Evolutionary conservation across 345 rosid species (phyloP), one percentile per base, ranked within the genome.

Genomic region (Rhodomyrtus tomentosa): DNA sequence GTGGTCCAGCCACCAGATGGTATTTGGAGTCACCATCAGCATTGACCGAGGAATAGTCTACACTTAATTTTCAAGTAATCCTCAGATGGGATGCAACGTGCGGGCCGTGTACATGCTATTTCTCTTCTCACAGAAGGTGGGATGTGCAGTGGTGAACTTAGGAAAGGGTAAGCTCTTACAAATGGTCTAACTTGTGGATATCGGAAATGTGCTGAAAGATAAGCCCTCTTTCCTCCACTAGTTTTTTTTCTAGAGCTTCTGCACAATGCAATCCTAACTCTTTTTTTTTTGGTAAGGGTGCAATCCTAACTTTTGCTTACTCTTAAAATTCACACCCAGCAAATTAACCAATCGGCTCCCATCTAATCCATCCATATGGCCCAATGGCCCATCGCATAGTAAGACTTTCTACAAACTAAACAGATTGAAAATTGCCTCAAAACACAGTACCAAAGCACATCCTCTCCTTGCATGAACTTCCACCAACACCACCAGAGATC

Each of bases 301-400:
- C 45, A 0, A 68, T 32, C 42, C 73, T 62, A 62, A 62, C 74
- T 62, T 29, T 62, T 32, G 24, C 12, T 29, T 62, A 62, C 73
- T 59, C n/a, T 38, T 29, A 14, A 59, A 59, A 59, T 15, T 7
- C 29, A 1, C 40, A 62, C 74, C 42, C 11, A 62, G 74, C 21
- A 62, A 62, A 62, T 62, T 62, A 4, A 62, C 74, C 42, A 62
- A 62, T 16, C 29, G 74, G 42, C 42, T 62, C 74, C 74, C 74
- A 62, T 32, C 74, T 29, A 62, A 62, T 62, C 74, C 74, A 32
- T 7, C 42, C 42, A 15, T 32, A 29, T 0, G 0, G 0, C 32
- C 73, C 5, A 59, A 29, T 0, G 0, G 0, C 32, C 73, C 5
- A 59, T 32, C 73, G 8, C 15, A 68, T 45, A 8, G 40, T 59